Percentiles rank a stretch among this genome's conserved stretches.
phyloP scores from a whole-genome alignment of 2,329 filamentous ascomycete species.

The Pestalotiopsis fici region DNA sequence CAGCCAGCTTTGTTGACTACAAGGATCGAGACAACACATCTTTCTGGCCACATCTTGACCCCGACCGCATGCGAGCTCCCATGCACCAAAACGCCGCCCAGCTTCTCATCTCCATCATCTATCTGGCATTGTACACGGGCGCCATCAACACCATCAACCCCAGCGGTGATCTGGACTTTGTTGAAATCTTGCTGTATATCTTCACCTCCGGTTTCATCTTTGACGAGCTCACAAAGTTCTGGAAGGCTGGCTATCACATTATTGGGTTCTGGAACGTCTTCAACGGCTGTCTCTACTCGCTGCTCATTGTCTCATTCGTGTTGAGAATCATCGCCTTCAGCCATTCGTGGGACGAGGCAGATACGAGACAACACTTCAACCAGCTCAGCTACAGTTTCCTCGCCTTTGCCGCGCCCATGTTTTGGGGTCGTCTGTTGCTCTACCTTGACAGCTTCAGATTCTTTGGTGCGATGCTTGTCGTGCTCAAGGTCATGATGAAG shows the following conservation, averaged over 20 bases:
- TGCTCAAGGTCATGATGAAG: conserved; percentile 93
- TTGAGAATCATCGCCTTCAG: conserved; percentile 77
- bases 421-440: conserved; percentile 89
- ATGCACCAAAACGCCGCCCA: conserved; percentile 91
- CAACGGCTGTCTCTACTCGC: conserved; percentile 78
- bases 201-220: conserved; percentile 91
- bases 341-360: conserved; percentile 50
- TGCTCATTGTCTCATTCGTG: conserved; percentile 78
- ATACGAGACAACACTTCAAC: conserved; percentile 67
- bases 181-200: conserved; percentile 83
- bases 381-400: conserved; percentile 90
- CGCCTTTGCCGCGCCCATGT: conserved; percentile 92
- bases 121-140: conserved; percentile 80
- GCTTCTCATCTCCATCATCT: conserved; percentile 80
- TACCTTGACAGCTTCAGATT: conserved; percentile 94
- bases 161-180: conserved; percentile 77
- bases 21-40: conserved; percentile 75
- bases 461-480: conserved; percentile 97
- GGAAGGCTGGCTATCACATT: conserved; percentile 91
- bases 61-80: conserved; percentile 90
- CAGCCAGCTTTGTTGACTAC: conserved; percentile 87
- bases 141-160: conserved; percentile 95
- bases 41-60: conserved; percentile 84
- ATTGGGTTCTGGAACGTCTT: conserved; percentile 97
- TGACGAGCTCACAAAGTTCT: conserved; percentile 86